Percentiles rank a stretch among this genome's conserved stretches.
phyloP scores from a whole-genome alignment of 768 basidiomycete species.

The Candolleomyces efflorescens region DNA sequence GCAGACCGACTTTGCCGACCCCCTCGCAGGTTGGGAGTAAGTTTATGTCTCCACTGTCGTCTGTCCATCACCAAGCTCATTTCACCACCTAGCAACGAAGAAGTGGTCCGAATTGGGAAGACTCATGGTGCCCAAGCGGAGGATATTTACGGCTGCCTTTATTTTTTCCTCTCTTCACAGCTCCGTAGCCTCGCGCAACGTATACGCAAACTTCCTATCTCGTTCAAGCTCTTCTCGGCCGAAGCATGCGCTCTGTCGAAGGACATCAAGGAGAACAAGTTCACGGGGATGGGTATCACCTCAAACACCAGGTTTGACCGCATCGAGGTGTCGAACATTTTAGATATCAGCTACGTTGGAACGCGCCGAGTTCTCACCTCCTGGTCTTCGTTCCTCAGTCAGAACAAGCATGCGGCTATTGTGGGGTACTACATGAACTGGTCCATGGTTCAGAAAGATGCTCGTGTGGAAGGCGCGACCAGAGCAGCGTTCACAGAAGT shows the following conservation, averaged over 20 bases:
- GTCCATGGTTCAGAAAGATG: constrained; percentile 15
- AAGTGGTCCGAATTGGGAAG: constrained; percentile 30
- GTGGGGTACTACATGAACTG: constrained; percentile 43
- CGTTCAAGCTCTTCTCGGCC: constrained; percentile 25
- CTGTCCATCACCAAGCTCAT: neutral
- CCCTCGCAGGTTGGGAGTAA: constrained; percentile 42
- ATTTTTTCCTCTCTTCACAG: constrained; percentile 40
- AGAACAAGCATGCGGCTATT: constrained; percentile 23
- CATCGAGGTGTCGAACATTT: constrained; percentile 45
- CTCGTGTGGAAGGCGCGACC: constrained; percentile 4
- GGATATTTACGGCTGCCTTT: constrained; percentile 49
- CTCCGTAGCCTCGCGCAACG: constrained; percentile 32
- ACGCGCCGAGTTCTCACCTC: constrained; percentile 23
- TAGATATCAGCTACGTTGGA: constrained; percentile 40
- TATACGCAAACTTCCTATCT: constrained; percentile 27
- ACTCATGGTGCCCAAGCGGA: constrained; percentile 32
- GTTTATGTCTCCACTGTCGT: constrained; percentile 5
- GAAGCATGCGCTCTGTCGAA: constrained; percentile 31
- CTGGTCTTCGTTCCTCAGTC: constrained; percentile 36
- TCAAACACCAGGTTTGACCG: constrained; percentile 34
- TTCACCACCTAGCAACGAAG: constrained; percentile 21
- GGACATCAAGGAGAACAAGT: constrained; percentile 14
- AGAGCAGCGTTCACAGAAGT: neutral
- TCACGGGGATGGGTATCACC: constrained; percentile 17
- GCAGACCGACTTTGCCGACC: constrained; percentile 36